Percentiles rank a stretch among this genome's conserved stretches.
Evolutionary conservation across 768 basidiomycete species (phyloP).

Genomic region (Lepiota venenata): DNA sequence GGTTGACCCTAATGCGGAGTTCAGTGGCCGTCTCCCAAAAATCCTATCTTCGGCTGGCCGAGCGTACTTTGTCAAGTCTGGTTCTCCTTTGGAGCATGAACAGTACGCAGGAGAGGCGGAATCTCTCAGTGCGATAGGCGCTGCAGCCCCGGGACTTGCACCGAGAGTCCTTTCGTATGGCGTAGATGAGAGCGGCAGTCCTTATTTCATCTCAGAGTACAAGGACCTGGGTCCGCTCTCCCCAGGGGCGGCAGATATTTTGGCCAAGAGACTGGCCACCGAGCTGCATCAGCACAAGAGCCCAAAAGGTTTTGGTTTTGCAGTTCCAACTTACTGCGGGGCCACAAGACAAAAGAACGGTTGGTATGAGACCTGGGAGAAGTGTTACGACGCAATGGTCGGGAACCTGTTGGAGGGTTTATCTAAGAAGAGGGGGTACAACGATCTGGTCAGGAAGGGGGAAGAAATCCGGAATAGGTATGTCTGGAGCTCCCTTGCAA

Average conservation of each 20-base stretch:
- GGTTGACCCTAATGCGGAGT: conserved; percentile 49
- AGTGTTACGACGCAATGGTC: conserved; percentile 62
- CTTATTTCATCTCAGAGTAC: conserved; percentile 76
- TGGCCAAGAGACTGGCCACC: conserved; percentile 61
- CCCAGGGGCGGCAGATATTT: conserved; percentile 37
- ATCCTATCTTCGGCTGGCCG: conserved; percentile 55
- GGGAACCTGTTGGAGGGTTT: conserved; percentile 52
- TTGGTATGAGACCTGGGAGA: conserved; percentile 70
- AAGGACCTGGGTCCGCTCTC: conserved; percentile 53
- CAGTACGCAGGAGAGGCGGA: conserved; percentile 70
- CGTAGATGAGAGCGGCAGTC: conserved; percentile 34
- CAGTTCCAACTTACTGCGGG: conserved; percentile 75
- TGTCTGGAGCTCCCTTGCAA: conserved; percentile 20
- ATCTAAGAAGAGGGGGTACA: conserved; percentile 43
- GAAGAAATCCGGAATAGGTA: conserved; percentile 28
- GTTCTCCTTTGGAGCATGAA: conserved; percentile 47
- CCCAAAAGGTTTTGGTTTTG: conserved; percentile 61
- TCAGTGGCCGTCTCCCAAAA: conserved; percentile 41
- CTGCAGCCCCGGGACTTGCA: conserved; percentile 65
- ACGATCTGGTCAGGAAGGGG: conserved; percentile 9
- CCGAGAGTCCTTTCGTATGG: conserved; percentile 56
- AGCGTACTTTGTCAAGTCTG: conserved; percentile 62
- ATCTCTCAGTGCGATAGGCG: conserved; percentile 59
- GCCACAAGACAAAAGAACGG: conserved; percentile 68
- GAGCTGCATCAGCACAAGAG: conserved; percentile 63